Evolutionary conservation across 805 yeast species (phyloP).

Genomic region (Saccharomycopsis microspora): DNA sequence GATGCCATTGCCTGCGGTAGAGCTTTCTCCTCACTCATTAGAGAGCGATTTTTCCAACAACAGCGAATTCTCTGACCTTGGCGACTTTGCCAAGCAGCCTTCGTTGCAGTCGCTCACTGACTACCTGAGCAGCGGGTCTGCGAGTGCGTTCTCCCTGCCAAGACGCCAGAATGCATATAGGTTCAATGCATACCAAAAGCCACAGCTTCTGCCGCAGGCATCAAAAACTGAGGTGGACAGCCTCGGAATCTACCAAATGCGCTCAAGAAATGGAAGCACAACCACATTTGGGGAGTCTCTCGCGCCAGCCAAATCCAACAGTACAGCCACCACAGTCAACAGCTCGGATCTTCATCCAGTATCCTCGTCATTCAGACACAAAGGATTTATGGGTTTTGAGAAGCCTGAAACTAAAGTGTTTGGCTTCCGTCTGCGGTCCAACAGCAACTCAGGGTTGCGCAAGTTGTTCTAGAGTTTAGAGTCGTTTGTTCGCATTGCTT

Average conservation of each 20-base stretch:
- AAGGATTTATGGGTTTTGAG: slow-evolving; percentile 1
- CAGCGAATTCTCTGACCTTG: neutral
- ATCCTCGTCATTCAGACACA: neutral
- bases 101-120: neutral
- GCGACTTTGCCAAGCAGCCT: neutral
- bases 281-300: neutral
- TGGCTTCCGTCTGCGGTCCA: neutral
- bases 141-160: neutral
- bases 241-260: neutral
- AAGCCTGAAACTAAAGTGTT: neutral
- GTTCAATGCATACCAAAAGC: neutral
- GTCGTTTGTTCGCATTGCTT: no score
- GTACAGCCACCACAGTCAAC: neutral
- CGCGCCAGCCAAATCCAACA: neutral
- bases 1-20: neutral
- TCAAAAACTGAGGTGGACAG: neutral
- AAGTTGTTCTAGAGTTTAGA: no score
- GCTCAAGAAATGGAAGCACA: neutral
- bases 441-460: neutral
- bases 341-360: neutral
- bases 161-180: neutral
- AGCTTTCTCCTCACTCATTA: neutral
- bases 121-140: neutral
- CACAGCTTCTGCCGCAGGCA: neutral
- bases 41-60: neutral